Base-by-base conservation (phyloP, 257 asterid genomes). In the Petunia secreta region DNA sequence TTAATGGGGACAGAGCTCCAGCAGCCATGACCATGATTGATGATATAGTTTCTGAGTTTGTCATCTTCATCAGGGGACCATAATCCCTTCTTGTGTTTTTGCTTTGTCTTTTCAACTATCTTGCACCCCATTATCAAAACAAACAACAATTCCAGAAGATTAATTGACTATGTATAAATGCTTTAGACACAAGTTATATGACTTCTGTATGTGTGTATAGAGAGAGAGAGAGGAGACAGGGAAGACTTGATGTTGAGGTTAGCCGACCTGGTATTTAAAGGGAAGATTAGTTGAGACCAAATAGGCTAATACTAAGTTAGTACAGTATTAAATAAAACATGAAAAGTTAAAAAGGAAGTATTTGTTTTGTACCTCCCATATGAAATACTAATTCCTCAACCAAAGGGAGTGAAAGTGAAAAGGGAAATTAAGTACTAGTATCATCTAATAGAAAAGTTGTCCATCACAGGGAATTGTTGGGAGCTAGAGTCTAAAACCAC, bases 51-150 rank as follows among this genome's bases (percentile, higher is more conserved):
- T 81, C 69, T 92, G 62, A 94, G 98, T 92, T 89, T 94, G 16
- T 85, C 83, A 60, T 94, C 98, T 86, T 94, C 98, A 53, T 94
- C 98, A 1, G 98, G 97, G 1, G 97, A 91, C 98, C 98, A 94
- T 3, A 94, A 71, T 0, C 98, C 98, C 84, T 89, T 92, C 96
- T 84, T 92, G 86, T 86, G 89, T 88, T 88, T 94, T 81, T 73
- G 86, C 83, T 85, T 91, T 68, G 79, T 62, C 80, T 81, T 89
- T 41, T 88, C 93, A 1, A 48, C 59, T 63, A 63, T 39, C 78
- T 83, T 89, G 43, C 74, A 68, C 58, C 84, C 91, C 97, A 92
- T 92, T 80, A 13, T 83, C 80, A n/a, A 13, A 58, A 68, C 39
- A 48, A 60, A 7, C 5, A 48, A 48, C 7, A 48, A 48, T 39